These are phyloP conservation scores for Hippophae rhamnoides DNA, from an alignment of 306 rosid species.

Conservation along the genomic window DNA sequence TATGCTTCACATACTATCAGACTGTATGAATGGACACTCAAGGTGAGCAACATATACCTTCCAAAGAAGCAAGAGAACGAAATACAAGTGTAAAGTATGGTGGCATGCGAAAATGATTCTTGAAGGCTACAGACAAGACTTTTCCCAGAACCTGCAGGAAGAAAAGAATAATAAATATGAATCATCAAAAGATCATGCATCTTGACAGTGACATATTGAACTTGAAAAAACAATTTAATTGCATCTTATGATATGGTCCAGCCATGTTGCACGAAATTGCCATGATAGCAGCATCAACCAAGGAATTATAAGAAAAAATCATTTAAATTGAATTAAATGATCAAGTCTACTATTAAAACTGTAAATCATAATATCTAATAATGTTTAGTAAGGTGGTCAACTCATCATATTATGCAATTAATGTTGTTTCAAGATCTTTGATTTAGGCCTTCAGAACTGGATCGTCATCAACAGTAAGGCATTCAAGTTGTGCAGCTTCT, in stretches of 20 bases:
- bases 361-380: too few species aligned
- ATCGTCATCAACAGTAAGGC: too few species aligned
- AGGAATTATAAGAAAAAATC: too few species aligned
- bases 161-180: conserved; percentile 11
- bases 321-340: too few species aligned
- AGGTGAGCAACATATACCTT: conserved; percentile 43
- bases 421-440: too few species aligned
- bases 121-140: conserved; percentile 78
- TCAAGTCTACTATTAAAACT: too few species aligned
- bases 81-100: conserved; percentile 83
- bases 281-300: too few species aligned
- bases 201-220: not conserved
- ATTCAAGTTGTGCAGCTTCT: not conserved
- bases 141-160: conserved; percentile 77
- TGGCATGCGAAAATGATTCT: conserved; percentile 94
- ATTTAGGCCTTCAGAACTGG: too few species aligned
- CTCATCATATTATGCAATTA: too few species aligned
- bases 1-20: conserved; percentile 8
- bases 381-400: too few species aligned
- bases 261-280: too few species aligned
- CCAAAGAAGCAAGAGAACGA: conserved; percentile 87
- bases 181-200: not conserved
- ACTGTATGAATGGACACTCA: conserved; percentile 5
- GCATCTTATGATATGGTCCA: too few species aligned
- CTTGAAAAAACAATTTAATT: conserved; percentile 1